Base-by-base conservation (phyloP, 441 rosid genomes). In the Omphalea diandra region DNA sequence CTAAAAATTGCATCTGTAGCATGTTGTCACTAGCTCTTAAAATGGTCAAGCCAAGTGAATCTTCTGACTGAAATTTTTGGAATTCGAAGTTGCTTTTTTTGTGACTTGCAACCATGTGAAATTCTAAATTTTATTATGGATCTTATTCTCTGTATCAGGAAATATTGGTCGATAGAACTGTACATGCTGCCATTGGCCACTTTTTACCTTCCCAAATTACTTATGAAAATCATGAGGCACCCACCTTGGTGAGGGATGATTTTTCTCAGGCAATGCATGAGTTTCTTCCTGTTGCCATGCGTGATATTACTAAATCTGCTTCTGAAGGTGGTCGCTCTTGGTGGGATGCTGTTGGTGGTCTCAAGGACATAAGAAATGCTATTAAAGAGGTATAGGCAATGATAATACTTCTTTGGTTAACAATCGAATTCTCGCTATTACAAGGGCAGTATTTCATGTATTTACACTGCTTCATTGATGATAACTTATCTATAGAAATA, bases 271-370 rank as follows among this genome's bases (percentile, higher is more conserved):
- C 97, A 70, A 93, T 93, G 99, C 89, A 87, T 70, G 96, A 82
- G 41, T 96, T 96, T 79, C 93, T 96, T 75, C 98, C 98, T 10
- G 99, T 96, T 81, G 92, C 97, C 63, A 96, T 96, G 99, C 97
- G 98, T 62, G 97, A 93, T 72, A 86, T 93, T 80, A 88, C 97
- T 63, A 93, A 84, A 81, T 75, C 93, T 75, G 85, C 99, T 54
- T 75, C 91, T 69, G 97, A 96, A 59, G 85, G 87, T 78, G 89
- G 94, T 56, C 90, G 82, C 67, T 82, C 88, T 69, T 98, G 97
- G 60, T 96, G 99, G 99, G 98, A 90, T 69, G 98, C 91, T 73
- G 93, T 96, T 79, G 99, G 99, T 64, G 99, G 99, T 68, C 97
- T 91, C 49, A 77, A 63, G 68, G 97, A 93, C 76, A 81, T 96